Evolutionary conservation across 345 rosid species (phyloP), one percentile per base, ranked within the genome.

Genomic region (Chamaenerion angustifolium): DNA sequence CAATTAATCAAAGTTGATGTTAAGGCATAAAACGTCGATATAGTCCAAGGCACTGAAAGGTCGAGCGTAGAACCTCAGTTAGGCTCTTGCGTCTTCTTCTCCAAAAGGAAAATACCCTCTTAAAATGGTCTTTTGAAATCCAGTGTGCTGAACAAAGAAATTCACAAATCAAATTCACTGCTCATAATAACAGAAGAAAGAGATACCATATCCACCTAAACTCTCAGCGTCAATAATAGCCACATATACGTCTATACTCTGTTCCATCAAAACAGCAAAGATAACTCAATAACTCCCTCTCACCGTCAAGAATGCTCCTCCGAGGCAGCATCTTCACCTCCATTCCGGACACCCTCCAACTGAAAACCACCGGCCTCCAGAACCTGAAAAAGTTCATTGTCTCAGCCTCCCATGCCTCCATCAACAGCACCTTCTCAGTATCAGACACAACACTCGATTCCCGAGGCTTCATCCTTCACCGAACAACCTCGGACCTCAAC

Each of bases 381-480:
- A 44, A 6, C 14, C 40, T 10, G 18, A 15, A 40, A 16, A 42
- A 41, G 21, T 14, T 54, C 43, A 31, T 17, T 68, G 47, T 46
- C 2, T 31, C 54, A 56, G 3, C 56, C 59, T 11, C 61, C 50
- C 43, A 56, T 17, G 21, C 46, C 51, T 6, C 62, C 45, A 40
- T 56, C 8, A 35, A 70, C 54, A 74, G 65, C 87, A 25, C 67
- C 49, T 46, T 57, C 76, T 67, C 89, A 17, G 68, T 77, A 73
- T 70, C 85, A 70, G 89, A 82, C 77, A 59, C 61, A 2, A 79
- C 71, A 56, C 83, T 85, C n/a, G 55, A 74, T 40, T 70, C 86
- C 49, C 77, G 77, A 6, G 98, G 95, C 57, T 83, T 85, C 70
- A 54, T 51, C 59, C 82, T 86, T 60, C 98, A 76, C 46, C 76